Conservation (phyloP, 2,329 filamentous ascomycete species). For the Blastomyces gilchristii region DNA sequence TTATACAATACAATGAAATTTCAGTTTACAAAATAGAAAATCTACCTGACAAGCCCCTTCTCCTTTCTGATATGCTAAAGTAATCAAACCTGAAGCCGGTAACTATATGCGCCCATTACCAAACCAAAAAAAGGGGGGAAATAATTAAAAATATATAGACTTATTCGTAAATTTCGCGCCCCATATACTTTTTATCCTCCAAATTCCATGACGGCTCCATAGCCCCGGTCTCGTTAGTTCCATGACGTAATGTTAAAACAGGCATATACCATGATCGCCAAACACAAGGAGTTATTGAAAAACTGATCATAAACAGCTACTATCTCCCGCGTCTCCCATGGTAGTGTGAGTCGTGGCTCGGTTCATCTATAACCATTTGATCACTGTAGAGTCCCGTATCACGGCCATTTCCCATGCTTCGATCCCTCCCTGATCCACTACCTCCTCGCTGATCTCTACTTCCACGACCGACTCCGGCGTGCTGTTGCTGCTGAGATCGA, state of each 20-base stretch:
- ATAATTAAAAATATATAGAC: not conserved
- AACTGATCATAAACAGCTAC: not conserved
- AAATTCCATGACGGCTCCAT: not conserved
- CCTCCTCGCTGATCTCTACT: conserved; percentile 11
- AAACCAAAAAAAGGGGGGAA: too few relatives aligned
- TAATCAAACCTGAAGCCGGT: not conserved
- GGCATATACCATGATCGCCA: not conserved
- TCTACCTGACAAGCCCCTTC: not conserved
- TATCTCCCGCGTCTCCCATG: conserved; percentile 13
- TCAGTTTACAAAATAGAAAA: not conserved
- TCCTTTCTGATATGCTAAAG: not conserved
- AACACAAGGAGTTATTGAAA: too few relatives aligned
- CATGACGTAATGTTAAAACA: not conserved
- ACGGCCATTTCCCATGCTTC: conserved; percentile 11
- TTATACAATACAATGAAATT: not conserved
- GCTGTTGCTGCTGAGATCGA: conserved; percentile 2
- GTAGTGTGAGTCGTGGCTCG: conserved; percentile 19
- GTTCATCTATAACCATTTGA: conserved; percentile 33
- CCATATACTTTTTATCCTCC: not conserved
- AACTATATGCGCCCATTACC: not conserved
- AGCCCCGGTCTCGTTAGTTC: not conserved
- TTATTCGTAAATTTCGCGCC: not conserved
- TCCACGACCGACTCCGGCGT: conserved; percentile 8
- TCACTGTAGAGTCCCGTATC: conserved; percentile 29
- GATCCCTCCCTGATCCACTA: conserved; percentile 12